Base-by-base conservation (phyloP, 495 filamentous ascomycete genomes). In the Aspergillus panamensis region DNA sequence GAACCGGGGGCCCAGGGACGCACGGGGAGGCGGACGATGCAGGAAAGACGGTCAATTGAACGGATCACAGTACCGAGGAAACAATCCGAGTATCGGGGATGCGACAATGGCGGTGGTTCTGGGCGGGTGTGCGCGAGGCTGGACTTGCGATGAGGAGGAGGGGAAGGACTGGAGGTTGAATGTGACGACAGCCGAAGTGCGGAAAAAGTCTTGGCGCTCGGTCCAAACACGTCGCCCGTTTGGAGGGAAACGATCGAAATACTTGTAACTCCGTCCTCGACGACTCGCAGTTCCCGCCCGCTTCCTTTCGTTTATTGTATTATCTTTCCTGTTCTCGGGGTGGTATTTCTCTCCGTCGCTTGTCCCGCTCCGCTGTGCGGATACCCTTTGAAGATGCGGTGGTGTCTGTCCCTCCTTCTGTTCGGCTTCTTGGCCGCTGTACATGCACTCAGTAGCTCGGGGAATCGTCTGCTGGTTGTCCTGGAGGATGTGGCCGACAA, bases 401-500 rank as follows among this genome's bases (percentile, higher is more conserved):
- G 85, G 80, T 78, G 87, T 66, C 73, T 88, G 69, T 87, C 85
- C 51, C 81, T 91, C 63, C 65, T 91, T 52, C 65, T 88, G 37
- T 73, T 88, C 60, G 73, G 81, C 65, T 79, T 90, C 53, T 74
- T 84, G 63, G 78, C 84, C 66, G 73, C 81, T 37, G 89, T 86
- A 61, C 80, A 87, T 67, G 90, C 91, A 42, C 70, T 91, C 65
- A 96, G 92, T 77, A 87, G 83, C 59, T 86, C 82, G 53, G 94
- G 92, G 48, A 84, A 80, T 71, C 84, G 92, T 69, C 73, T 98
- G 71, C 75, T 97, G 64, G 92, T 94, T 30, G 83, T 97, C 45
- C 70, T 94, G 43, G 94, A 98, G 66, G 91, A 97, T 58, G 74
- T 81, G 53, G 78, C 80, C 35, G 90, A 96, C 64, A 90, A 90